Evolutionary conservation across 164 flowering plant species (phyloP), one percentile per base, ranked within the genome.

Genomic region (Euptelea pleiosperma): DNA sequence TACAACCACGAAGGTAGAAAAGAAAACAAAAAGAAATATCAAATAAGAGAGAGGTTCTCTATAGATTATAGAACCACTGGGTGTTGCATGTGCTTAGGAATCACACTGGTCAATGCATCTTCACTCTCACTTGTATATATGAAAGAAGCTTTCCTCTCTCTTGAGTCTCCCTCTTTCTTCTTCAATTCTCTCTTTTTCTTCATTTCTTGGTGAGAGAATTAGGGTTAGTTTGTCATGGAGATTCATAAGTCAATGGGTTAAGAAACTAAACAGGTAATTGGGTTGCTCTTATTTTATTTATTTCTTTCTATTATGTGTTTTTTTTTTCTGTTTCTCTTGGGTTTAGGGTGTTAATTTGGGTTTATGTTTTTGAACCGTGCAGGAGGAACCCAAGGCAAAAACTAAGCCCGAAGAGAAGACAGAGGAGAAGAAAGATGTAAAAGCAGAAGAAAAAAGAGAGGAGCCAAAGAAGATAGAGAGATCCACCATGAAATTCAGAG

Each of bases 401-500:
- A 46, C 61, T 14, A 70, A 78, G 55, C 75, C 65, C 31, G 86
- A 80, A 55, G n/a, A n/a, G n/a, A n/a, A n/a, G n/a, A n/a, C n/a
- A n/a, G n/a, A n/a, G n/a, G 78, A 68, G 59, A 63, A 68, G 61
- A 52, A 24, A n/a, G n/a, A n/a, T n/a, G n/a, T n/a, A n/a, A n/a
- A n/a, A n/a, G n/a, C n/a, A n/a, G n/a, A n/a, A n/a, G n/a, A n/a
- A n/a, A n/a, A n/a, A n/a, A n/a, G n/a, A n/a, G n/a, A n/a, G 47
- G 78, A 73, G 41, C 57, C 70, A 33, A 39, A 50, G n/a, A 70
- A 67, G 75, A 82, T 92, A 47, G 85, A 87, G 70, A 82, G 77
- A 64, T 78, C 82, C 64, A 76, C 85, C 60, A 57, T 76, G 73
- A 83, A 76, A 60, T 71, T 75, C 34, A 84, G 81, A 85, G 98